Evolutionary conservation across 768 basidiomycete genomes (phyloP).

Genomic region (Boletellus emodensis): DNA sequence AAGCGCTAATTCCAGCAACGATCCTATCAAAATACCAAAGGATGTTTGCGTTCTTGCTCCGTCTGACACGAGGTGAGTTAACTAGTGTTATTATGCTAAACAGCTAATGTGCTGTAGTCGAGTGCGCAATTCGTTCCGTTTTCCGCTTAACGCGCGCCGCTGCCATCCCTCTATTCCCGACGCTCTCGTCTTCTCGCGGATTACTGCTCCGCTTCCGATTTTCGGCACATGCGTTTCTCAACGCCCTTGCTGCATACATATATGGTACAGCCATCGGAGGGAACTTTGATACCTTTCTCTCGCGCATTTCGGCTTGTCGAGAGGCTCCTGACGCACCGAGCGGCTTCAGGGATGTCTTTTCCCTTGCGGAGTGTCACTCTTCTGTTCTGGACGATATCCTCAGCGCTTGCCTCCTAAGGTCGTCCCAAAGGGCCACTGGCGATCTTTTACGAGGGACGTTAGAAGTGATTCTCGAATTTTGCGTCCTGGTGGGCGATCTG

Average conservation of each 20-base stretch:
- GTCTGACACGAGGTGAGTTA: constrained; percentile 68
- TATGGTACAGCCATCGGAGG: constrained; percentile 79
- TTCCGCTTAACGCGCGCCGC: constrained; percentile 56
- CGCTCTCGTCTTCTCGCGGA: constrained; percentile 47
- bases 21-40: constrained; percentile 84
- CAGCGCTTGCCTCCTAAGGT: constrained; percentile 67
- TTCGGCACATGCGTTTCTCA: constrained; percentile 65
- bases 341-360: constrained; percentile 68
- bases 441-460: constrained; percentile 61
- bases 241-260: constrained; percentile 63
- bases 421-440: constrained; percentile 60
- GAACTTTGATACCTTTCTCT: constrained; percentile 70
- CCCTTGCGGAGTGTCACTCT: constrained; percentile 65
- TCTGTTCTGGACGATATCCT: constrained; percentile 69
- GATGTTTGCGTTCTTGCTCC: constrained; percentile 74
- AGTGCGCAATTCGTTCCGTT: constrained; percentile 60
- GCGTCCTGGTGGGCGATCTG: constrained; percentile 60
- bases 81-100: neutral
- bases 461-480: constrained; percentile 64
- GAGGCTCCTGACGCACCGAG: constrained; percentile 13
- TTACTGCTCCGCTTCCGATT: constrained; percentile 70
- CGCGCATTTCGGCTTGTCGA: constrained; percentile 31
- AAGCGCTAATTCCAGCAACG: constrained; percentile 64
- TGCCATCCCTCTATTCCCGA: constrained; percentile 52
- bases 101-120: constrained; percentile 41